phyloP scores from a whole-genome alignment of 2,329 filamentous ascomycete species.

The Pseudopyricularia cyperi region DNA sequence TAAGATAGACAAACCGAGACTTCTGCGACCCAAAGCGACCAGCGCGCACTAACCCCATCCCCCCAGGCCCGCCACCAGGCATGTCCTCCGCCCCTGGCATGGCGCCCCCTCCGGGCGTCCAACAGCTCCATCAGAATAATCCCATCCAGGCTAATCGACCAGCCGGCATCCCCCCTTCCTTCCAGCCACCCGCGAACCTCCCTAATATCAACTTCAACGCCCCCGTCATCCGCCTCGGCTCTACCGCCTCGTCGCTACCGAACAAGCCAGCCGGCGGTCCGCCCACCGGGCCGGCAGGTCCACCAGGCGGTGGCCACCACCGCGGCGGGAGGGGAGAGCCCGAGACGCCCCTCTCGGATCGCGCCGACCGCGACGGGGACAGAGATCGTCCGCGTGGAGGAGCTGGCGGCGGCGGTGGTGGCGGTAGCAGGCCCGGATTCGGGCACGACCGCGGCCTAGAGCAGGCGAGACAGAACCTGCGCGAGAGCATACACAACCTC shows the following conservation, averaged over 20 bases:
- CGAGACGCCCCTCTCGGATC: slow-evolving; percentile 33
- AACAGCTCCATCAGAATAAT: slow-evolving; percentile 29
- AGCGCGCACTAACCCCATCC: slow-evolving; percentile 3
- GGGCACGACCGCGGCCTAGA: slow-evolving; percentile 56
- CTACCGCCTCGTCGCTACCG: slow-evolving; percentile 44
- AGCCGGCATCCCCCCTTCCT: slow-evolving; percentile 66
- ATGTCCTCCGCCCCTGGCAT: slow-evolving; percentile 73
- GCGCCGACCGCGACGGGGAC: slow-evolving; percentile 21
- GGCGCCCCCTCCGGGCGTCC: slow-evolving; percentile 63
- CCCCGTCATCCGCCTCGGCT: slow-evolving; percentile 86
- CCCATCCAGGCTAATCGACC: slow-evolving; percentile 67
- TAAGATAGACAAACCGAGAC: slow-evolving; percentile 21
- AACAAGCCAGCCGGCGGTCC: slow-evolving; percentile 45
- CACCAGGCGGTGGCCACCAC: background rate
- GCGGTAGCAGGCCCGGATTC: slow-evolving; percentile 26
- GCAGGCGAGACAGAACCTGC: slow-evolving; percentile 50
- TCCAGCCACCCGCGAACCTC: slow-evolving; percentile 82
- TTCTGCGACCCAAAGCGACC: background rate
- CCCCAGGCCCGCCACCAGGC: slow-evolving; percentile 60
- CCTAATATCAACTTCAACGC: slow-evolving; percentile 98
- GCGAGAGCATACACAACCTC: slow-evolving; percentile 58
- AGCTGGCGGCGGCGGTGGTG: slow-evolving; percentile 11
- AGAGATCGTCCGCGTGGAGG: background rate
- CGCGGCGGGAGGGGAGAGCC: slow-evolving; percentile 30
- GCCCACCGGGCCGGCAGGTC: slow-evolving; percentile 10